Evolutionary conservation across 768 basidiomycete species (phyloP).

Genomic region (Termitomyces sp.): DNA sequence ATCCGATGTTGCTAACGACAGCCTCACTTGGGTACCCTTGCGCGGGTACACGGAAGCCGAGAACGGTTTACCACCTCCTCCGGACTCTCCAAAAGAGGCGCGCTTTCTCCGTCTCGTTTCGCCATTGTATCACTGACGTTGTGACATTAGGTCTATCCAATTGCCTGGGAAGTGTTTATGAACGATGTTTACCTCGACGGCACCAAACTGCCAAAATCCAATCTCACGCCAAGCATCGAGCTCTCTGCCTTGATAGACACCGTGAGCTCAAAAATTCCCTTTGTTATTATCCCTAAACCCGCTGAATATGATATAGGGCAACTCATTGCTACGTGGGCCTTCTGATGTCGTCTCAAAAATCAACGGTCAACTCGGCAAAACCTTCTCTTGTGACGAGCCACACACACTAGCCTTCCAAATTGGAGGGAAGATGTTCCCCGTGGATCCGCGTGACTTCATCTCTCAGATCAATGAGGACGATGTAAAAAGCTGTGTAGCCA

Average conservation of each 20-base stretch:
- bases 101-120: neutral
- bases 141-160: constrained; percentile 48
- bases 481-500: constrained; percentile 45
- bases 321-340: constrained; percentile 74
- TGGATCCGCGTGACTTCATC: constrained; percentile 74
- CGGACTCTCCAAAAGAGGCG: constrained; percentile 60
- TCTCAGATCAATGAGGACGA: constrained; percentile 35
- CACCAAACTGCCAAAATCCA: constrained; percentile 52
- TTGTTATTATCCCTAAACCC: neutral
- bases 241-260: constrained; percentile 73
- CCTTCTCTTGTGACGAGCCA: constrained; percentile 54
- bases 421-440: constrained; percentile 63
- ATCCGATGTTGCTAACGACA: constrained; percentile 37
- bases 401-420: constrained; percentile 69
- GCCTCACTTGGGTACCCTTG: constrained; percentile 65
- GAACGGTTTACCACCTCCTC: constrained; percentile 53
- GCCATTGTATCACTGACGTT: constrained; percentile 5
- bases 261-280: constrained; percentile 33
- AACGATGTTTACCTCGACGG: constrained; percentile 76
- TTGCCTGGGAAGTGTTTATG: constrained; percentile 70
- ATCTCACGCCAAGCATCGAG: constrained; percentile 40
- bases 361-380: constrained; percentile 30
- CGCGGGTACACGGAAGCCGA: constrained; percentile 48
- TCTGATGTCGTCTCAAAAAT: constrained; percentile 59
- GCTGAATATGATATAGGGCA: constrained; percentile 47